phyloP scores from a whole-genome alignment of 2,329 filamentous ascomycete genomes.

The Nemania abortiva region DNA sequence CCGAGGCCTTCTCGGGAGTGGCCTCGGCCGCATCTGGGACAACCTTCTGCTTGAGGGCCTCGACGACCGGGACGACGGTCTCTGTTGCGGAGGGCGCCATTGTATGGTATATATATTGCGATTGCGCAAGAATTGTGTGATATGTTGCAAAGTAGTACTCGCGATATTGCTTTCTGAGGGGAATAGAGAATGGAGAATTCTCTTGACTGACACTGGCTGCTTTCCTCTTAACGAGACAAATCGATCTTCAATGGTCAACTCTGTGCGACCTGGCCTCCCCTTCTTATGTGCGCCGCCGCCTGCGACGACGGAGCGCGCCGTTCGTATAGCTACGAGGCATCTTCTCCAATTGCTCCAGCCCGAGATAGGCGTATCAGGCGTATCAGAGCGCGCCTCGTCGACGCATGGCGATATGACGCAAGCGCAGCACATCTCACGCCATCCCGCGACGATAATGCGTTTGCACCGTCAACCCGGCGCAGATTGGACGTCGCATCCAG shows the following conservation, averaged over 20 bases:
- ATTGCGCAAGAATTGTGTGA: neutral
- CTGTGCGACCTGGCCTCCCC: slow-evolving; percentile 16
- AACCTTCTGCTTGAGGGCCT: slow-evolving; percentile 46
- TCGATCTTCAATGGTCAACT: neutral
- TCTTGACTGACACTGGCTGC: neutral
- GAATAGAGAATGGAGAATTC: neutral
- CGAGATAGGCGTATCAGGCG: slow-evolving; percentile 30
- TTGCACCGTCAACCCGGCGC: slow-evolving; percentile 26
- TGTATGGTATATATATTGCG: slow-evolving; percentile 4
- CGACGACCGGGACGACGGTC: slow-evolving; percentile 40
- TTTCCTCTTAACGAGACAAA: slow-evolving; percentile 2
- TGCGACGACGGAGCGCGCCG: neutral
- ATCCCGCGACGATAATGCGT: slow-evolving; percentile 37
- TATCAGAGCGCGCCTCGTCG: neutral
- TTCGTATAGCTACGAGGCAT: slow-evolving; percentile 10
- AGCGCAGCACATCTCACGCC: slow-evolving; percentile 36
- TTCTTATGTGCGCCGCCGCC: slow-evolving; percentile 23
- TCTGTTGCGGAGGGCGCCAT: slow-evolving; percentile 49
- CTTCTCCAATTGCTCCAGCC: slow-evolving; percentile 22
- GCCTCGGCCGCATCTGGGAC: slow-evolving; percentile 17
- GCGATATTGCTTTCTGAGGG: neutral
- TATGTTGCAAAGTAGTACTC: neutral
- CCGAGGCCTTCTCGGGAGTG: slow-evolving; percentile 28
- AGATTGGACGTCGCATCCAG: slow-evolving; percentile 22
- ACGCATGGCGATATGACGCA: slow-evolving; percentile 35